Base-by-base conservation (phyloP, 192 early-diverging fungal genomes). In the Phycomyces nitens region DNA sequence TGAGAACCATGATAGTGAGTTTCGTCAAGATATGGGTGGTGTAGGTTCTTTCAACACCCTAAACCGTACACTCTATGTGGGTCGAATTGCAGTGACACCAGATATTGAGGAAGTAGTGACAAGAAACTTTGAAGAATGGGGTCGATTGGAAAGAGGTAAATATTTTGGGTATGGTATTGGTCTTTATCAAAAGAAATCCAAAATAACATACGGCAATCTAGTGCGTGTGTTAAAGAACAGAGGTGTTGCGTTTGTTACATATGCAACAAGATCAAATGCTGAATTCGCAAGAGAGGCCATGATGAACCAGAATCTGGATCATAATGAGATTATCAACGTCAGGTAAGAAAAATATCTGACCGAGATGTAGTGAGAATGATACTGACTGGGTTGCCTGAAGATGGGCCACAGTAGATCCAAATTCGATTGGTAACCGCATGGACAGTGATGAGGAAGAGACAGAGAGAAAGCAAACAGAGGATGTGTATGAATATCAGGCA, bases 241-340 rank as follows among this genome's bases (percentile, higher is more conserved):
- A 54, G 88, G 84, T 7, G 89, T 93, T 15, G 93, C 91, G 0
- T 95, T 93, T 77, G 88, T 95, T 15, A 86, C 87, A 23, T 95
- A 90, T 74, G 78, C 80, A 60, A 73, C 66, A 40, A 75, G 89
- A 29, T 58, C 80, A 29, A 86, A 80, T 62, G 93, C 93, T 21
- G 92, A 95, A 77, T 94, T 95, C 80, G 93, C 92, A 10, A 89
- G 87, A 59, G 93, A 94, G 67, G 93, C 93, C 7, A 95, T 95
- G 93, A 79, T 79, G 53, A 81, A 84, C 41, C 93, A 95, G 52
- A 81, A 85, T 21, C 63, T 95, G 24, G 92, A 95, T 67, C 72
- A 78, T 47, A 83, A 86, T 47, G 93, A 95, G 68, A 86, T 92
- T 59, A 51, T 74, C 6, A 74, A 77, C 47, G 75, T 74, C 18